Conservation (phyloP, 257 asterid genomes). For the Paraleonurus japonicus region DNA sequence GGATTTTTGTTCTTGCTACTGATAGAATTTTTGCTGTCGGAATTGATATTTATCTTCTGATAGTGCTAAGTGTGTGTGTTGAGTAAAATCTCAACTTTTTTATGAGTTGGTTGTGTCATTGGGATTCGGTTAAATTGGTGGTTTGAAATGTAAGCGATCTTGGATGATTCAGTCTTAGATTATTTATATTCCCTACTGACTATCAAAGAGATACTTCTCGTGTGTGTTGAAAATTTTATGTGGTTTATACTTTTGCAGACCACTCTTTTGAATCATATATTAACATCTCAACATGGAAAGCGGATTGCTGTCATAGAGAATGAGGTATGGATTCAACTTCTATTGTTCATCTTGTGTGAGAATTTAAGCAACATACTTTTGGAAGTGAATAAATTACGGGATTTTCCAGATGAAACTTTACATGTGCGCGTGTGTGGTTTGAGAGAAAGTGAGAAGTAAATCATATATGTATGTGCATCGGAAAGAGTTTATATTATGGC, state of each 20-base stretch:
- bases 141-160: background rate
- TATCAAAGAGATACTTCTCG: background rate
- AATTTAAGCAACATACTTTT: background rate
- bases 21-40: background rate
- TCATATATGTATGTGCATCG: background rate
- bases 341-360: background rate
- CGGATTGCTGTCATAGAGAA: slow-evolving; percentile 93
- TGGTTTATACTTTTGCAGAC: slow-evolving; percentile 57
- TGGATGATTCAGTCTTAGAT: background rate
- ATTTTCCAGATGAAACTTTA: background rate
- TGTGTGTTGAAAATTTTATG: slow-evolving; percentile 1
- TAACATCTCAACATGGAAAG: slow-evolving; percentile 93
- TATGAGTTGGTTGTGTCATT: background rate
- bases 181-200: background rate
- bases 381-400: background rate
- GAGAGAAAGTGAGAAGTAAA: background rate
- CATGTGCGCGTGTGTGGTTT: background rate
- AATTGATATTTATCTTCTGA: background rate
- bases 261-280: slow-evolving; percentile 87
- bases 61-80: background rate
- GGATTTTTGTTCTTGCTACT: background rate
- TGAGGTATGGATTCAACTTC: slow-evolving; percentile 57
- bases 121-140: background rate
- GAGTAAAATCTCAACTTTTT: background rate
- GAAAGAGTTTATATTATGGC: background rate